Base-by-base conservation (phyloP, 805 yeast species). In the Debaryomyces castellii region DNA sequence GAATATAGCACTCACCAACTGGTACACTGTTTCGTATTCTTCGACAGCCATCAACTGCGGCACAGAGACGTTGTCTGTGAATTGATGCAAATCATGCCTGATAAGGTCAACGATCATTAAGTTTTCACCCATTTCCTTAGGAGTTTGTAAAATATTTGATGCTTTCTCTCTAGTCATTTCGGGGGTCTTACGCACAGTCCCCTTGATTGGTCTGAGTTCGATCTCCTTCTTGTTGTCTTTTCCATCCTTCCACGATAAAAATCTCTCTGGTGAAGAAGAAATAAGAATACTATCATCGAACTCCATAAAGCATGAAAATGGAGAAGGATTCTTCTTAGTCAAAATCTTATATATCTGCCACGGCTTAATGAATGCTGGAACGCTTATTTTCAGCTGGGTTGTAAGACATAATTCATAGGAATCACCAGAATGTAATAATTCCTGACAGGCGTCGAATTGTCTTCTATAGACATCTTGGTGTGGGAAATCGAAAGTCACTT, bases 91-190 rank as follows among this genome's bases (percentile, higher is more conserved):
- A 60, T 94, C 99, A 65, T 95, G 97, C 45, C 99, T 78, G 39
- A 94, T 95, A 47, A 94, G 68, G 63, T 94, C 99, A 6, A 94
- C 95, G 68, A 94, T 94, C 99, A 94, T 94, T 47, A 94, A 70
- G 53, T 94, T 94, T 60, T 94, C 99, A 0, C 96, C 99, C 60
- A 86, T 80, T 63, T 94, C 99, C 62, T 94, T 94, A 3, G 95
- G 94, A 1, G 95, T 84, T 43, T 83, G 78, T 39, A 92, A 67
- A 17, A 89, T 77, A 32, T 64, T 62, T 3, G 81, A 71, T 0
- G 97, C 98, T 27, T 68, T 67, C 27, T 73, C 84, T 8, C 71
- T 55, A 5, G 79, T 73, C 69, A 86, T 74, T 0, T 66, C 77
- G 0, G 74, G 67, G 0, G 79, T 66, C 54, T 89, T 89, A 53